Evolutionary conservation across 2,329 filamentous ascomycete species (phyloP).

Genomic region (Rhynchosporium agropyri): DNA sequence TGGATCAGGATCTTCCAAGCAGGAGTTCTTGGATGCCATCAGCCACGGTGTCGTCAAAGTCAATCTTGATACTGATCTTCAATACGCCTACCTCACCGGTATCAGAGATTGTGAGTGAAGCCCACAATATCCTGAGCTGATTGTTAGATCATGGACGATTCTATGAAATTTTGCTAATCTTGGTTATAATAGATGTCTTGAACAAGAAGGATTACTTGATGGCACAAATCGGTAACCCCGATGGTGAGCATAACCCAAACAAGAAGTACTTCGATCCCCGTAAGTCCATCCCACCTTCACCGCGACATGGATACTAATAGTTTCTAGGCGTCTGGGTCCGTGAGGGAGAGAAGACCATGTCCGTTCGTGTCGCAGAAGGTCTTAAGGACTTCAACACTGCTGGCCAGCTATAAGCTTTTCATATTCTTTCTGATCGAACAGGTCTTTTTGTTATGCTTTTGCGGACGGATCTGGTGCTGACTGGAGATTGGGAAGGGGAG

Average conservation of each 20-base stretch:
- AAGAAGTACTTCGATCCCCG: conserved; percentile 82
- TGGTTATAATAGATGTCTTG: conserved; percentile 58
- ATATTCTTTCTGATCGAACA: conserved; percentile 15
- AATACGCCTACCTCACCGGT: conserved; percentile 90
- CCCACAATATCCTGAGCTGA: neutral
- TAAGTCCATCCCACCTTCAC: conserved; percentile 15
- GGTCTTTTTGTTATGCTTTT: conserved; percentile 15
- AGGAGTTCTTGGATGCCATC: conserved; percentile 90
- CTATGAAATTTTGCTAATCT: neutral
- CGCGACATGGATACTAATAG: conserved; percentile 7
- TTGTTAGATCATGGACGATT: neutral
- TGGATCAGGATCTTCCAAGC: conserved; percentile 86
- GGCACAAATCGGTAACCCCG: conserved; percentile 89
- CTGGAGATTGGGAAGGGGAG: conserved; percentile 18
- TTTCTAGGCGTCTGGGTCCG: conserved; percentile 75
- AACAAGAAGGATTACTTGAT: conserved; percentile 94
- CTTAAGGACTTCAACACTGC: conserved; percentile 91
- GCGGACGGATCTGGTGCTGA: conserved; percentile 17
- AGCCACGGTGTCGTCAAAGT: conserved; percentile 97
- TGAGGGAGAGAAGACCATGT: conserved; percentile 97
- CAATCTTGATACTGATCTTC: conserved; percentile 97
- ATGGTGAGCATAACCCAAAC: conserved; percentile 97
- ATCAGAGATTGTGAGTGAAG: conserved; percentile 72
- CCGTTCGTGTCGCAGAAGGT: conserved; percentile 74
- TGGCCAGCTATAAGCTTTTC: conserved; percentile 66